Evolutionary conservation across 2,329 filamentous ascomycete genomes (phyloP).

Genomic region (Aspergillus transmontanensis): DNA sequence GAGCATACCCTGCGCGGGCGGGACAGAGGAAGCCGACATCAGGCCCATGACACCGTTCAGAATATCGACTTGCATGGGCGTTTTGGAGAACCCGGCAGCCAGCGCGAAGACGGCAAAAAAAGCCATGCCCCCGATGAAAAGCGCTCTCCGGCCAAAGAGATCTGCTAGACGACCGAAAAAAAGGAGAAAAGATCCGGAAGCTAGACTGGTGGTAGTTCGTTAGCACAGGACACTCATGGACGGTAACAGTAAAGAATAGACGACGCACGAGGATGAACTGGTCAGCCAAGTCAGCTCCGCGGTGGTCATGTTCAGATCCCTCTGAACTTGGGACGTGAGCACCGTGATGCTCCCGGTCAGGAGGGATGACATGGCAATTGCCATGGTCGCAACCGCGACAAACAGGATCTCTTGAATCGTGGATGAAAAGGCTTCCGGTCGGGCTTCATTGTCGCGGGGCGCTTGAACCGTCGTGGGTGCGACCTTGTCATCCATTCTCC

Average conservation of each 20-base stretch:
- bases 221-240: background rate
- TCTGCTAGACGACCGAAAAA: slow-evolving; percentile 68
- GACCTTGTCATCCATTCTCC: background rate
- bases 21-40: slow-evolving; percentile 65
- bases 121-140: slow-evolving; percentile 63
- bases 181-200: slow-evolving; percentile 66
- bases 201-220: slow-evolving; percentile 47
- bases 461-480: background rate
- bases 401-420: slow-evolving; percentile 67
- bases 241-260: background rate
- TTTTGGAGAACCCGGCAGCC: slow-evolving; percentile 61
- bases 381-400: slow-evolving; percentile 67
- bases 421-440: slow-evolving; percentile 55
- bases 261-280: slow-evolving; percentile 59
- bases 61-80: slow-evolving; percentile 62
- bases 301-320: slow-evolving; percentile 61
- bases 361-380: slow-evolving; percentile 65
- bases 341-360: slow-evolving; percentile 62
- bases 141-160: slow-evolving; percentile 63
- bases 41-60: slow-evolving; percentile 66
- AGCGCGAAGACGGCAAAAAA: slow-evolving; percentile 61
- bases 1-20: slow-evolving; percentile 65
- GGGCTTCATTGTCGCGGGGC: background rate
- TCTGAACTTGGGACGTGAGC: slow-evolving; percentile 63
- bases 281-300: slow-evolving; percentile 70